Conservation (phyloP, 257 asterid genomes). For the Pogostemon cablin region DNA sequence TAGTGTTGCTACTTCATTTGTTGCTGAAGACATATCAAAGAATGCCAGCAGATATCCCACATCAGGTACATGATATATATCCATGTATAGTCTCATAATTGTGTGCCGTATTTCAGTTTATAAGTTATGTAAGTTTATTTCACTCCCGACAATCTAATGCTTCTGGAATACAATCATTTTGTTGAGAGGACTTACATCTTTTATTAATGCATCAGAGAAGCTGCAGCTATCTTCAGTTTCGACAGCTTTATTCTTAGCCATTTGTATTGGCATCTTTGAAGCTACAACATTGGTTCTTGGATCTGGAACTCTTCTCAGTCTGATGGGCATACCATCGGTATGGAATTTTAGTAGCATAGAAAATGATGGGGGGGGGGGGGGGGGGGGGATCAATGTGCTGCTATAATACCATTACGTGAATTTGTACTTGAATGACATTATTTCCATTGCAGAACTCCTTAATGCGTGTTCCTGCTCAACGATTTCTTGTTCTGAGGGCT, state of each 20-base stretch:
- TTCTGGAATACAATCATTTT: conserved; percentile 20
- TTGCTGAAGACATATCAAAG: conserved; percentile 92
- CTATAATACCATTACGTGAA: conserved; percentile 16
- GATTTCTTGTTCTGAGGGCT: conserved; percentile 81
- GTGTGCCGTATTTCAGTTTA: background rate
- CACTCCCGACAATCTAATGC: background rate
- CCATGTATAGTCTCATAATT: conserved; percentile 4
- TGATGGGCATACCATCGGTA: conserved; percentile 90
- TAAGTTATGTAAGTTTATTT: conserved; percentile 15
- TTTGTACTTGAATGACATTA: background rate
- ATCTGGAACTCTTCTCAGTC: conserved; percentile 80
- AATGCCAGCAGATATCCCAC: conserved; percentile 46
- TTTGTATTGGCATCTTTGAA: conserved; percentile 86
- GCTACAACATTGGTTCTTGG: conserved; percentile 73
- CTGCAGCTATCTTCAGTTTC: conserved; percentile 88
- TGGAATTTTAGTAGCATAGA: conserved; percentile 29
- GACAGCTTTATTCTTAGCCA: conserved; percentile 83
- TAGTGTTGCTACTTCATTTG: conserved; percentile 92
- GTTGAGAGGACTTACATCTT: conserved; percentile 36
- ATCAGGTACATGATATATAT: conserved; percentile 51
- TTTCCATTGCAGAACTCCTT: conserved; percentile 62
- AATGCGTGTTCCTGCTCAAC: conserved; percentile 80
- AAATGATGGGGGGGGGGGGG: too few relatives aligned
- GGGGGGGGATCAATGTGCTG: background rate
- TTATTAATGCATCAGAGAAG: conserved; percentile 43